These are phyloP conservation scores for Amylocarpus encephaloides DNA, from an alignment of 2,329 filamentous ascomycete species.

Conservation along the genomic window DNA sequence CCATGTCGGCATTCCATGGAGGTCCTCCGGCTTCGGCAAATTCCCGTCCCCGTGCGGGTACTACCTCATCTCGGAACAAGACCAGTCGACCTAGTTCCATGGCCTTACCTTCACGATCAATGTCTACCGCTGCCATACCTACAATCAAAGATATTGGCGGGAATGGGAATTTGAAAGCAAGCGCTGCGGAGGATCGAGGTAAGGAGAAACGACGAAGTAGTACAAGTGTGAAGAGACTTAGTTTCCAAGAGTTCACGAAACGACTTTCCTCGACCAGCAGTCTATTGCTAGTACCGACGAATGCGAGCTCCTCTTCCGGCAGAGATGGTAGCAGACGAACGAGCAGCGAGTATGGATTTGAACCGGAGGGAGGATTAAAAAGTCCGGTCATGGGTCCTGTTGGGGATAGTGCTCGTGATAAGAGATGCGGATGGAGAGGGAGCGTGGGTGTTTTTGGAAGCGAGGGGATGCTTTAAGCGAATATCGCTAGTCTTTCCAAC, in stretches of 20 bases:
- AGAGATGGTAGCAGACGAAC: slow-evolving; percentile 19
- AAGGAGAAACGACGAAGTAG: slow-evolving; percentile 44
- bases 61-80: slow-evolving; percentile 15
- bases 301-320: slow-evolving; percentile 33
- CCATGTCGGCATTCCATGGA: slow-evolving; percentile 27
- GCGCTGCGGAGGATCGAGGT: slow-evolving; percentile 10
- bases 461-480: slow-evolving; percentile 35
- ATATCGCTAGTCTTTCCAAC: no score
- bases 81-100: slow-evolving; percentile 25
- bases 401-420: slow-evolving; percentile 20
- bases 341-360: slow-evolving; percentile 22
- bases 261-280: slow-evolving; percentile 55
- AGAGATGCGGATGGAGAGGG: slow-evolving; percentile 50
- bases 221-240: slow-evolving; percentile 51
- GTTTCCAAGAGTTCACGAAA: slow-evolving; percentile 56
- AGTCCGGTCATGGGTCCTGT: not conserved
- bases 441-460: slow-evolving; percentile 48
- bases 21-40: slow-evolving; percentile 8
- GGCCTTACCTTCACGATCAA: slow-evolving; percentile 25
- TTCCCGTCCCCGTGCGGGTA: slow-evolving; percentile 24
- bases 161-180: slow-evolving; percentile 14
- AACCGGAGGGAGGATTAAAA: slow-evolving; percentile 10
- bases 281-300: slow-evolving; percentile 53
- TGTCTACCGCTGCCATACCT: slow-evolving; percentile 21
- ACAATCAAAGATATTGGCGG: slow-evolving; percentile 16